These are phyloP conservation scores for Podosphaera fusca DNA, from an alignment of 2,329 filamentous ascomycete genomes.

Conservation along the genomic window DNA sequence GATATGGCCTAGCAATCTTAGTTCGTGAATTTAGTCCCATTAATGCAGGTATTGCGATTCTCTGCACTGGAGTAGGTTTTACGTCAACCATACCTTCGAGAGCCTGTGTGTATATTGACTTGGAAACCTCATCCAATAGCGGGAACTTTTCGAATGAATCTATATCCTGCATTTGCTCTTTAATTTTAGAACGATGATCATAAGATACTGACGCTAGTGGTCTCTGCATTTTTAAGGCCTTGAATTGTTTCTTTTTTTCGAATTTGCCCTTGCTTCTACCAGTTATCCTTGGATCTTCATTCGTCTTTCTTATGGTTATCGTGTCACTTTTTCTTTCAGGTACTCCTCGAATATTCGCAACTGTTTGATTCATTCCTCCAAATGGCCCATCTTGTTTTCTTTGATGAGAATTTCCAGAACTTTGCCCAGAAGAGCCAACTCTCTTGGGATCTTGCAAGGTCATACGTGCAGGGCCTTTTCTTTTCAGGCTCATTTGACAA, in stretches of 20 bases:
- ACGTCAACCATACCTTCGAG: constrained; percentile 53
- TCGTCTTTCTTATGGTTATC: constrained; percentile 4
- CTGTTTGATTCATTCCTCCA: constrained; percentile 32
- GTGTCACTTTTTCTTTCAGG: constrained; percentile 13
- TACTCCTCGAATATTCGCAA: constrained; percentile 21
- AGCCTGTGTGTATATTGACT: constrained; percentile 49
- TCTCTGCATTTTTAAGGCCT: constrained; percentile 87
- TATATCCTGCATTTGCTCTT: constrained; percentile 36
- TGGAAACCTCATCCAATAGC: constrained; percentile 46
- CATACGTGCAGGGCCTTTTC: constrained; percentile 9
- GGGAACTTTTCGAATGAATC: constrained; percentile 65
- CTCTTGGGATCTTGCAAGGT: constrained; percentile 9
- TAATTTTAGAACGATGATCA: constrained; percentile 30
- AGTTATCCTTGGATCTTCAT: constrained; percentile 3
- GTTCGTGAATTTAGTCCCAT: constrained; percentile 27
- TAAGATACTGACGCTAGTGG: constrained; percentile 58
- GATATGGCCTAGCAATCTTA: constrained; percentile 15
- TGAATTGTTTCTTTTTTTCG: constrained; percentile 25
- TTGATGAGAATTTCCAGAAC: constrained; percentile 13
- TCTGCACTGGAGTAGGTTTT: constrained; percentile 71
- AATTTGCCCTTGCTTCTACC: constrained; percentile 5
- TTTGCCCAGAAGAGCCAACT: constrained; percentile 6
- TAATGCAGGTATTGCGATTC: constrained; percentile 65
- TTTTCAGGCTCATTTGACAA: constrained; percentile 8
- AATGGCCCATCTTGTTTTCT: constrained; percentile 28